These are phyloP conservation scores for Chlorophyllum brunneum DNA, from an alignment of 768 basidiomycete genomes.

Conservation along the genomic window DNA sequence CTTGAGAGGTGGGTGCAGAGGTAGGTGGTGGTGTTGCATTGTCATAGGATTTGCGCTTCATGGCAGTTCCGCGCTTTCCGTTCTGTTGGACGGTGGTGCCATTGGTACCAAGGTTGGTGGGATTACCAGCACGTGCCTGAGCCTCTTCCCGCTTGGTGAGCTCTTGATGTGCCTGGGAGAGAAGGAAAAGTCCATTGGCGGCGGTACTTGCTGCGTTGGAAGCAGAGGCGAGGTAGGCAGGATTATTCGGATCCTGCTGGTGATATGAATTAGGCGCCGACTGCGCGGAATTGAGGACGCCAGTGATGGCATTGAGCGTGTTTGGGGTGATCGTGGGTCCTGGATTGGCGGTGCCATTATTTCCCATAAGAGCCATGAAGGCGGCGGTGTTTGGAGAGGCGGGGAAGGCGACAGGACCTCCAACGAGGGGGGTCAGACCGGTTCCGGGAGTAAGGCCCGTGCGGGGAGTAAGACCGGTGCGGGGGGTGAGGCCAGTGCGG, in stretches of 20 bases:
- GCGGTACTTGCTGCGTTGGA: conserved; percentile 64
- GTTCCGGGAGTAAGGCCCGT: conserved; percentile 76
- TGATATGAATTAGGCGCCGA: conserved; percentile 30
- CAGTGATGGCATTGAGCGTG: conserved; percentile 76
- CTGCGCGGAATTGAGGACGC: conserved; percentile 52
- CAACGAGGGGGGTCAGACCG: conserved; percentile 78
- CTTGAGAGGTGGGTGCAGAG: conserved; percentile 22
- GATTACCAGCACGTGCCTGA: conserved; percentile 53
- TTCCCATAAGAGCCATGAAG: conserved; percentile 89
- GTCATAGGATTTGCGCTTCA: conserved; percentile 69
- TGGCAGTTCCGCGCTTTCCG: conserved; percentile 46
- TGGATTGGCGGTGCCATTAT: conserved; percentile 32
- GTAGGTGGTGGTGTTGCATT: conserved; percentile 32
- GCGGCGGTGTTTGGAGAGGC: conserved; percentile 88
- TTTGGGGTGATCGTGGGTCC: conserved; percentile 65
- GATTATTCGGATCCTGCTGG: conserved; percentile 28
- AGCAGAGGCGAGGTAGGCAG: conserved; percentile 36
- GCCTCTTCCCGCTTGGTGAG: conserved; percentile 93
- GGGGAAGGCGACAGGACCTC: conserved; percentile 73
- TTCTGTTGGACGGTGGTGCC: conserved; percentile 23
- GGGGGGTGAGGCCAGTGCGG: conserved; percentile 84
- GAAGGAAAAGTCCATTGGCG: conserved; percentile 89
- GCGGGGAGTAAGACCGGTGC: conserved; percentile 83
- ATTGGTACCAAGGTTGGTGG: conserved; percentile 28
- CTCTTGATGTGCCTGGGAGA: conserved; percentile 95